These are phyloP conservation scores for Solanum commersonii DNA, from an alignment of 257 asterid species.

Conservation along the genomic window DNA sequence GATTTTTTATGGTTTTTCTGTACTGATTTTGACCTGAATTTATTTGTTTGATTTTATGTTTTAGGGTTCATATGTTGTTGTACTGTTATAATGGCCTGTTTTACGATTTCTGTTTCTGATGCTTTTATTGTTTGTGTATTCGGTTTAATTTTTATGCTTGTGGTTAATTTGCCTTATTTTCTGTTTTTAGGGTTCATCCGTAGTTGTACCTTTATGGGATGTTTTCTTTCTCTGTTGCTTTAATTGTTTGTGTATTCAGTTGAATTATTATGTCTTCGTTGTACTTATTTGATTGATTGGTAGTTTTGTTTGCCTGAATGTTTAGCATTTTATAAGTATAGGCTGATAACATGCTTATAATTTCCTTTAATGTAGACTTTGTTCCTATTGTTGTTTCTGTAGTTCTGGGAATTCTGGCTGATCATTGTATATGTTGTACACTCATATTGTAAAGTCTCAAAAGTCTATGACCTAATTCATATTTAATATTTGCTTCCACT, in stretches of 20 bases:
- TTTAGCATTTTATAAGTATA: neutral
- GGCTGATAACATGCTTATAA: neutral
- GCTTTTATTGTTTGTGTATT: neutral
- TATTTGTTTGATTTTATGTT: neutral
- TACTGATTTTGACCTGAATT: neutral
- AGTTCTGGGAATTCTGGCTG: neutral
- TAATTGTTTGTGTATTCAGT: neutral
- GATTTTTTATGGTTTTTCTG: neutral
- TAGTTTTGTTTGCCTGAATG: neutral
- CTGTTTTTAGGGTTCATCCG: neutral
- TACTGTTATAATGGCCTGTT: neutral
- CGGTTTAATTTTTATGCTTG: neutral
- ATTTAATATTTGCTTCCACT: too few relatives aligned
- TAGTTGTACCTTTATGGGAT: neutral
- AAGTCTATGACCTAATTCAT: neutral
- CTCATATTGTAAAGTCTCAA: too few relatives aligned
- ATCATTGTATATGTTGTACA: neutral
- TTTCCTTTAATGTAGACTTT: neutral
- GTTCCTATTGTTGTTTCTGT: neutral
- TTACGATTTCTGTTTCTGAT: neutral
- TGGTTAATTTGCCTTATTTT: neutral
- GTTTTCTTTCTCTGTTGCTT: neutral
- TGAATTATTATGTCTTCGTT: too few relatives aligned
- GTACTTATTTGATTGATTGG: neutral
- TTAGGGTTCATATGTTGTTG: neutral